A percentile compares a stretch with the other conserved stretches of the same genome.
phyloP scores from a whole-genome alignment of 495 filamentous ascomycete genomes.

The Xylaria venustula region DNA sequence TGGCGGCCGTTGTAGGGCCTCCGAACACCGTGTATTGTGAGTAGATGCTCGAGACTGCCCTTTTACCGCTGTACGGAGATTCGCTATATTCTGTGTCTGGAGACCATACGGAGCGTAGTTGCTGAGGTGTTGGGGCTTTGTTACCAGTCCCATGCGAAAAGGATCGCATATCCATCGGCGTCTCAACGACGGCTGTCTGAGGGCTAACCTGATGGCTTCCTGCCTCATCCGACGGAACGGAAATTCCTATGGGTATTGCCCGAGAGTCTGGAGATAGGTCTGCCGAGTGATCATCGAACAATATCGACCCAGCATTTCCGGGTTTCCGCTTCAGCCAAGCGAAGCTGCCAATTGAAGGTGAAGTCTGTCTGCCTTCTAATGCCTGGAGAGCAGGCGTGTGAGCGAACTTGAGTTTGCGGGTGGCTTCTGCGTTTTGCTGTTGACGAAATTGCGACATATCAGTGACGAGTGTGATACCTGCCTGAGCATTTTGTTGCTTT shows the following conservation, averaged over 20 bases:
- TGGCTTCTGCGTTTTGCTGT: slow-evolving; percentile 15
- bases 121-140: slow-evolving; percentile 61
- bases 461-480: slow-evolving; percentile 67
- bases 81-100: slow-evolving; percentile 42
- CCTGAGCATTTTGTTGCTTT: slow-evolving; percentile 55
- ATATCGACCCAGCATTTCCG: slow-evolving; percentile 21
- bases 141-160: slow-evolving; percentile 32
- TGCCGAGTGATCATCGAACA: slow-evolving; percentile 16
- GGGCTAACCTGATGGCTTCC: slow-evolving; percentile 51
- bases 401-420: slow-evolving; percentile 42
- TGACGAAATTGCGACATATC: slow-evolving; percentile 45
- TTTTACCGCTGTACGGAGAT: slow-evolving; percentile 24
- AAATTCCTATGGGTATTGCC: slow-evolving; percentile 77
- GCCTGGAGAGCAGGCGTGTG: slow-evolving; percentile 51
- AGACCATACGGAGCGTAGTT: slow-evolving; percentile 63
- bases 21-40: slow-evolving; percentile 55
- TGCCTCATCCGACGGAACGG: slow-evolving; percentile 61
- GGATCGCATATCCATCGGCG: slow-evolving; percentile 34
- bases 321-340: slow-evolving; percentile 42
- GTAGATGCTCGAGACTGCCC: slow-evolving; percentile 64
- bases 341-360: slow-evolving; percentile 41
- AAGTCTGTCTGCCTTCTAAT: slow-evolving; percentile 41
- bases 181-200: slow-evolving; percentile 46
- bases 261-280: slow-evolving; percentile 74
- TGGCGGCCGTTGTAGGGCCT: slow-evolving; percentile 23